Percentiles rank a stretch among this genome's conserved stretches.
Conservation (phyloP, 2,329 filamentous ascomycete species). For the Trichoderma harzianum region DNA sequence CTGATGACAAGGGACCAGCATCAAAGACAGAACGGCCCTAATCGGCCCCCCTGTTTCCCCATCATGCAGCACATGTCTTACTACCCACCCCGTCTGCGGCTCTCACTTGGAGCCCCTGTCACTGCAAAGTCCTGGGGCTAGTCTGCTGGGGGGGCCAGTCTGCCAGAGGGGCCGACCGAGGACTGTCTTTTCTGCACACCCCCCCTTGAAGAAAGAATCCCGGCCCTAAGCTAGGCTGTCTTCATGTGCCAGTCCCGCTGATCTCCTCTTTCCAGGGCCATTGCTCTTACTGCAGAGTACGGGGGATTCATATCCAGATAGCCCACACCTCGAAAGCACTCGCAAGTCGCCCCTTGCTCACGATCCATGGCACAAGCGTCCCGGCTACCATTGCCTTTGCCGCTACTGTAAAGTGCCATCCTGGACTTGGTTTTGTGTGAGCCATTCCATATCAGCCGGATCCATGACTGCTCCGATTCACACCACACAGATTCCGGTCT, state of each 20-base stretch:
- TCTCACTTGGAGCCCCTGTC: constrained; percentile 17
- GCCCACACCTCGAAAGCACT: constrained; percentile 15
- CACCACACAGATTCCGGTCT: constrained; percentile 14
- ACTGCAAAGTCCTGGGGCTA: constrained; percentile 10
- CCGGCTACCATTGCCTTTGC: constrained; percentile 16
- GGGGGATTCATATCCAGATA: constrained; percentile 18
- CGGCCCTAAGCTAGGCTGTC: constrained; percentile 15
- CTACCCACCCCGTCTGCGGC: constrained; percentile 16
- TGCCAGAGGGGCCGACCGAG: constrained; percentile 4
- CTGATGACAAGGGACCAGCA: constrained; percentile 11
- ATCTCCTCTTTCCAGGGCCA: constrained; percentile 17
- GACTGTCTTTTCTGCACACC: constrained; percentile 6
- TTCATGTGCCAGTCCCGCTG: constrained; percentile 20
- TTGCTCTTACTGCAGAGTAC: constrained; percentile 17
- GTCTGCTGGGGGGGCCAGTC: background rate
- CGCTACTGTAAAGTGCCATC: constrained; percentile 17
- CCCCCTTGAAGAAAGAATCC: constrained; percentile 8
- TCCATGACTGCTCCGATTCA: constrained; percentile 13
- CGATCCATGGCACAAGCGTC: constrained; percentile 19
- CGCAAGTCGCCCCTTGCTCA: constrained; percentile 13
- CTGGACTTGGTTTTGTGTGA: constrained; percentile 10
- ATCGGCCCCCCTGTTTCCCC: constrained; percentile 18
- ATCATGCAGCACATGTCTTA: constrained; percentile 19
- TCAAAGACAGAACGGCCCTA: constrained; percentile 19
- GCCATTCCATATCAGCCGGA: constrained; percentile 19